Conservation (phyloP, 192 early-diverging fungal genomes). For the Podila epigama region DNA sequence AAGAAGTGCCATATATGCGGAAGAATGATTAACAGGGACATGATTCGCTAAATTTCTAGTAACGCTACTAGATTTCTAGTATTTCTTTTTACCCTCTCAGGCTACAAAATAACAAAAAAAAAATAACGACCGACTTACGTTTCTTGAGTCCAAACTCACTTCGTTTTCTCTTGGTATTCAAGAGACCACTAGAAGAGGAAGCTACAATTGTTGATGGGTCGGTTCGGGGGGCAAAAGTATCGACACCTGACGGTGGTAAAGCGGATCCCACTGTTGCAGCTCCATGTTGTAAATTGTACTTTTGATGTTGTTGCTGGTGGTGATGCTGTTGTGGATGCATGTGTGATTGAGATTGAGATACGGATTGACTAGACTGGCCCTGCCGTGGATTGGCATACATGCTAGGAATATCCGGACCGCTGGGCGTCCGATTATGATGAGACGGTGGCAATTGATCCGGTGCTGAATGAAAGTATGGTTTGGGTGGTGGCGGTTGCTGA, state of each 20-base stretch:
- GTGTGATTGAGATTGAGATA: conserved; percentile 2
- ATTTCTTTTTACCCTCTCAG: no score
- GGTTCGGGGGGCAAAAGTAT: neutral
- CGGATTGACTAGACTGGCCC: neutral
- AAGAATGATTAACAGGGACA: neutral
- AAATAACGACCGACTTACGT: conserved; percentile 36
- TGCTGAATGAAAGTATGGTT: conserved; percentile 20
- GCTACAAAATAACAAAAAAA: neutral
- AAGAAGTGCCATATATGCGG: neutral
- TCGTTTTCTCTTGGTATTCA: conserved; percentile 31
- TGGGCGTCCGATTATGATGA: conserved; percentile 18
- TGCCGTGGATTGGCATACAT: no score
- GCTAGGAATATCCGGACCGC: conserved; percentile 5
- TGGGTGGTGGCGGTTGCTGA: conserved; percentile 21
- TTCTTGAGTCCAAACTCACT: conserved; percentile 27
- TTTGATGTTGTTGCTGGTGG: neutral
- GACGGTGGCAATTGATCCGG: conserved; percentile 8
- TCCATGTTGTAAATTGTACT: neutral
- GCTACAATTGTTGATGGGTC: neutral
- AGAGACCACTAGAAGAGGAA: neutral
- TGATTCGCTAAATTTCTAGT: no score
- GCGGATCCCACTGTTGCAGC: neutral
- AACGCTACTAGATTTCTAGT: no score
- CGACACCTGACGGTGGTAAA: neutral
- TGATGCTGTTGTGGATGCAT: no score